Conservation (phyloP, 495 filamentous ascomycete genomes). For the Neohortaea acidophila region DNA sequence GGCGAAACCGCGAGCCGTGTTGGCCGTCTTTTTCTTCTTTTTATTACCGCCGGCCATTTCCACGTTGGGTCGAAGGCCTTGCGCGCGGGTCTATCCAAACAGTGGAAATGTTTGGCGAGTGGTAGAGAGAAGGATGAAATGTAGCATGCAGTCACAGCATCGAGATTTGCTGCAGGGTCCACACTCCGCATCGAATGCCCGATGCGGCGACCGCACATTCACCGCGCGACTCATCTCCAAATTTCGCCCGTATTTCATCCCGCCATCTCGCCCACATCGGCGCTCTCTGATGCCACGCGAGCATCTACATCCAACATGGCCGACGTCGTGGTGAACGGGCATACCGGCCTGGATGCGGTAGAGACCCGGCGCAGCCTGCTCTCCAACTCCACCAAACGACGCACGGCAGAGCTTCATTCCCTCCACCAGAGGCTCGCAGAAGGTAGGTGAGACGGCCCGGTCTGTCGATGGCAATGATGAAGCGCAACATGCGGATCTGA, state of each 20-base stretch:
- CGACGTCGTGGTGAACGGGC: slow-evolving; percentile 1
- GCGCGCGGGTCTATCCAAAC: no score
- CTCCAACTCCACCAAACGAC: slow-evolving; percentile 36
- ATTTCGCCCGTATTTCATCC: no score
- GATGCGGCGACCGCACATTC: no score
- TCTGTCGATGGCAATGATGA: not conserved
- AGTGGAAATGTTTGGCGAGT: no score
- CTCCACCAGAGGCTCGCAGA: slow-evolving; percentile 31
- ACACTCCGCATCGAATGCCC: no score
- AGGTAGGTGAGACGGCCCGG: slow-evolving; percentile 25
- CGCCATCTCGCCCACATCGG: no score
- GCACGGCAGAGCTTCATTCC: slow-evolving; percentile 30
- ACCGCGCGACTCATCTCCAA: no score
- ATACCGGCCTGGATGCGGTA: slow-evolving; percentile 8
- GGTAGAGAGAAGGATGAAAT: no score
- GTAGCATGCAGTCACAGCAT: no score
- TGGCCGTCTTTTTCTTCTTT: slow-evolving; percentile 80
- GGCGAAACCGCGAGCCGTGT: slow-evolving; percentile 80
- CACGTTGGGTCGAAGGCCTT: no score
- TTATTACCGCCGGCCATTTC: slow-evolving; percentile 14
- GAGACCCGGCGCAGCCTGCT: slow-evolving; percentile 20
- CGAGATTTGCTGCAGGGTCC: no score
- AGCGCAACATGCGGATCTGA: not conserved
- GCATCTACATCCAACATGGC: not conserved
- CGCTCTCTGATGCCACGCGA: not conserved